Evolutionary conservation across 1,284 basidiomycete genomes (phyloP).

Genomic region (Mycena citricolor): DNA sequence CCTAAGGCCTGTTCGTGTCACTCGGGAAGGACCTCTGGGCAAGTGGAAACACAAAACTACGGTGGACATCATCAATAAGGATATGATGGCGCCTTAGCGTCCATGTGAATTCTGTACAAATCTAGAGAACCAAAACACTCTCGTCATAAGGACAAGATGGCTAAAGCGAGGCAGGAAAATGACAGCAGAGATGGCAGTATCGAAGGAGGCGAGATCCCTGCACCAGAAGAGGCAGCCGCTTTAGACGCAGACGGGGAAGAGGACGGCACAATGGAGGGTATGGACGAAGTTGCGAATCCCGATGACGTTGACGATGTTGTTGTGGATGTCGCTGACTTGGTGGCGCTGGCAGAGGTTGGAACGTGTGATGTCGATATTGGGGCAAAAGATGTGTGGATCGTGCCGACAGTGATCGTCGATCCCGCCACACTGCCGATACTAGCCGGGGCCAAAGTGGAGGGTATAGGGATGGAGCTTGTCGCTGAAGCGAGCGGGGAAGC

Average conservation of each 20-base stretch:
- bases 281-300: constrained; percentile 5
- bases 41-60: too few relatives aligned
- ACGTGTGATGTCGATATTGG: constrained; percentile 3
- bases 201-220: neutral
- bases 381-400: constrained; percentile 29
- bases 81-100: too few relatives aligned
- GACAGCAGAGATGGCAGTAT: neutral
- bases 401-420: constrained; percentile 40
- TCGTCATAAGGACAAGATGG: constrained; percentile 18
- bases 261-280: too few relatives aligned
- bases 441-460: constrained; percentile 39
- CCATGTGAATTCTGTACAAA: too few relatives aligned
- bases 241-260: constrained; percentile 3
- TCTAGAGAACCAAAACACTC: too few relatives aligned
- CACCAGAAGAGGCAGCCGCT: neutral
- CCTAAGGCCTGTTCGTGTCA: too few relatives aligned
- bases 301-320: constrained; percentile 1
- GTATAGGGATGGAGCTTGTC: constrained; percentile 47
- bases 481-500: constrained; percentile 46
- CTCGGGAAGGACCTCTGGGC: too few relatives aligned
- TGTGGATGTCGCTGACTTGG: constrained; percentile 4
- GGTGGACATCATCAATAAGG: too few relatives aligned
- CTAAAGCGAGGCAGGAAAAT: constrained; percentile 3
- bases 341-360: too few relatives aligned
- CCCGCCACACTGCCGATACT: constrained; percentile 26